These are phyloP conservation scores for Podospora fimiseda DNA, from an alignment of 495 filamentous ascomycete genomes.

Conservation along the genomic window DNA sequence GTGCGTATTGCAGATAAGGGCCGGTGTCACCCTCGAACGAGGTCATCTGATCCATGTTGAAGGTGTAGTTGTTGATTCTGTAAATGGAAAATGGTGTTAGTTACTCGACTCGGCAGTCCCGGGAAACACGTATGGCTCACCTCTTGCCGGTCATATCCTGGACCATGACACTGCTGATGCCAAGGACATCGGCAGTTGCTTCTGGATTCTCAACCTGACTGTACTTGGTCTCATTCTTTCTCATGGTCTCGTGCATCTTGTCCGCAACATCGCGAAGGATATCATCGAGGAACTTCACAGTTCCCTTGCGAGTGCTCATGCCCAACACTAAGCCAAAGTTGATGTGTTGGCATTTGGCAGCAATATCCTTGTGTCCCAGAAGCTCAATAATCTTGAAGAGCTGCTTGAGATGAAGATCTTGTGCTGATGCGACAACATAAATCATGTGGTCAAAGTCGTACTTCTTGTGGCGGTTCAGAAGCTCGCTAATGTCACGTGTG, in stretches of 20 bases:
- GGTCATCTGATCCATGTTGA: slow-evolving; percentile 60
- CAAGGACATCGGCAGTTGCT: slow-evolving; percentile 50
- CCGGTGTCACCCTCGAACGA: slow-evolving; percentile 67
- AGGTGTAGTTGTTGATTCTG: slow-evolving; percentile 58
- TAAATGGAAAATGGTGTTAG: background rate
- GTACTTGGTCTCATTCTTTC: slow-evolving; percentile 55
- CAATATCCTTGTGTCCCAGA: slow-evolving; percentile 53
- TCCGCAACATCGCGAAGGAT: slow-evolving; percentile 56
- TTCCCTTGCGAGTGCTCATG: slow-evolving; percentile 58
- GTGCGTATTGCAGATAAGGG: slow-evolving; percentile 64
- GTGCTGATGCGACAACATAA: slow-evolving; percentile 56
- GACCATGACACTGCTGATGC: slow-evolving; percentile 57
- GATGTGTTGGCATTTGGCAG: slow-evolving; percentile 52
- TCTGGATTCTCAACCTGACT: slow-evolving; percentile 52
- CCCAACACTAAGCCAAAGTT: slow-evolving; percentile 57
- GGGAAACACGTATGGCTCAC: too few relatives aligned
- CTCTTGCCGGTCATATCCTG: slow-evolving; percentile 63
- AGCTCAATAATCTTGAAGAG: slow-evolving; percentile 60
- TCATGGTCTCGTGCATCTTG: slow-evolving; percentile 61
- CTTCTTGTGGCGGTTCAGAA: slow-evolving; percentile 52
- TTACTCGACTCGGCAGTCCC: too few relatives aligned
- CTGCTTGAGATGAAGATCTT: slow-evolving; percentile 57
- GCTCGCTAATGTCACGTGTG: slow-evolving; percentile 59
- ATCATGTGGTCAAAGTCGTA: slow-evolving; percentile 67
- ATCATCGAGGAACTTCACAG: slow-evolving; percentile 51